phyloP scores from a whole-genome alignment of 257 asterid species.

The Petrea volubilis region DNA sequence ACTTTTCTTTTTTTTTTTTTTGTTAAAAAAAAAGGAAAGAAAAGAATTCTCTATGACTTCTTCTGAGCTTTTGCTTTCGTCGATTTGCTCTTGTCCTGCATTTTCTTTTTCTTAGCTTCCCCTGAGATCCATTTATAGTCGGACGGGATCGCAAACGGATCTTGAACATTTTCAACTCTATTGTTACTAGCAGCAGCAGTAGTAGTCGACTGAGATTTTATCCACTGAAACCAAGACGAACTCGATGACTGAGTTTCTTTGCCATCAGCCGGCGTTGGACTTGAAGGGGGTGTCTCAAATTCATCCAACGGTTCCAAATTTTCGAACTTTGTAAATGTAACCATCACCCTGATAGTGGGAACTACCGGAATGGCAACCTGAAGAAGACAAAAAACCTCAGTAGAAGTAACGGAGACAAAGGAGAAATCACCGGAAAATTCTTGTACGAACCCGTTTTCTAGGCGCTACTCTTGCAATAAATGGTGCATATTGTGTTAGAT shows the following conservation, averaged over 20 bases:
- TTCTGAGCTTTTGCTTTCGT: constrained; percentile 69
- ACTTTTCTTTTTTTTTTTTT: too few relatives aligned
- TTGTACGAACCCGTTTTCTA: too few relatives aligned
- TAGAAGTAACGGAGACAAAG: neutral
- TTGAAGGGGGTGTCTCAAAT: constrained; percentile 87
- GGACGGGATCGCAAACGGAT: constrained; percentile 75
- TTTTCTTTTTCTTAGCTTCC: constrained; percentile 85
- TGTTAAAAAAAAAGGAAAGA: too few relatives aligned
- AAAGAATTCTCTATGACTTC: too few relatives aligned
- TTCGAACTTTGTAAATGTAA: constrained; percentile 88
- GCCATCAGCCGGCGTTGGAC: constrained; percentile 58
- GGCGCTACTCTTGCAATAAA: too few relatives aligned
- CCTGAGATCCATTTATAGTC: constrained; percentile 82
- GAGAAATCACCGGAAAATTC: too few relatives aligned
- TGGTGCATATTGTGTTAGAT: too few relatives aligned
- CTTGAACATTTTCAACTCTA: constrained; percentile 67
- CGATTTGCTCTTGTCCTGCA: constrained; percentile 78
- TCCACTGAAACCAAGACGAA: constrained; percentile 97
- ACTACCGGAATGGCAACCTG: constrained; percentile 97
- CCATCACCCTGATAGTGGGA: constrained; percentile 87
- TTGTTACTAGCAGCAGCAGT: too few relatives aligned
- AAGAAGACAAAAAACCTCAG: constrained; percentile 12
- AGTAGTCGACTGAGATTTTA: constrained; percentile 73
- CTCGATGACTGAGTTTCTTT: constrained; percentile 56
- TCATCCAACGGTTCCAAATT: constrained; percentile 86